Percentiles rank a stretch among this genome's conserved stretches.
phyloP scores from a whole-genome alignment of 2,329 filamentous ascomycete species.

The Cladophialophora immunda region DNA sequence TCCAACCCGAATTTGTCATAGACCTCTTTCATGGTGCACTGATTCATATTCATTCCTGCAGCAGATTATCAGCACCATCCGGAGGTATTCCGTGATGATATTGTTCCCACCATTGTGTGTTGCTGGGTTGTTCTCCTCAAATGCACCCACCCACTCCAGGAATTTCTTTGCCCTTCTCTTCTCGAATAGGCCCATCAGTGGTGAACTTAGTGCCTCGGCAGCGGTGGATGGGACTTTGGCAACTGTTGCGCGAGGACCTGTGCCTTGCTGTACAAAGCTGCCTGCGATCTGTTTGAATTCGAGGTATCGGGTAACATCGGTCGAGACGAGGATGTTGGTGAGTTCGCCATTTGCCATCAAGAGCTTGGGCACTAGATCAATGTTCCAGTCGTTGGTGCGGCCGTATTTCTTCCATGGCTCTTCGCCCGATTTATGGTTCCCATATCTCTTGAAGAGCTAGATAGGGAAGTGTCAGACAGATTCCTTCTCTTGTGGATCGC shows the following conservation, averaged over 20 bases:
- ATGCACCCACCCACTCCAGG: constrained; percentile 91
- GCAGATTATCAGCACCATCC: constrained; percentile 11
- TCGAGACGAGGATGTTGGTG: constrained; percentile 97
- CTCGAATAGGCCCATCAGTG: constrained; percentile 96
- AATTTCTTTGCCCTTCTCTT: constrained; percentile 97
- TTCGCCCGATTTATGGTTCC: constrained; percentile 78
- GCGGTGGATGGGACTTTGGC: constrained; percentile 97
- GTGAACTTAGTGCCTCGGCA: constrained; percentile 86
- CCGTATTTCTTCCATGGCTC: constrained; percentile 99
- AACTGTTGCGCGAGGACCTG: constrained; percentile 83
- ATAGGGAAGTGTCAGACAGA: constrained; percentile 42
- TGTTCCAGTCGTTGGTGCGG: constrained; percentile 97
- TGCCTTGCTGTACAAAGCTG: constrained; percentile 93
- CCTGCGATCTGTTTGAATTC: constrained; percentile 95
- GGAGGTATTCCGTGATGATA: constrained; percentile 24
- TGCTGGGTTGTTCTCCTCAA: constrained; percentile 79
- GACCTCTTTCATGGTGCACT: constrained; percentile 94
- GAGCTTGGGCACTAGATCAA: constrained; percentile 97
- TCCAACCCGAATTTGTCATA: constrained; percentile 98
- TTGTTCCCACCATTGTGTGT: constrained; percentile 82
- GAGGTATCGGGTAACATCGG: constrained; percentile 87
- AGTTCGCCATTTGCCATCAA: constrained; percentile 98
- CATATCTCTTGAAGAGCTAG: constrained; percentile 96
- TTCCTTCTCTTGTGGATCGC: neutral
- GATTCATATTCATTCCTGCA: constrained; percentile 76